Base-by-base conservation (phyloP, 352 stramenopile species). In the Plasmopara muralis region DNA sequence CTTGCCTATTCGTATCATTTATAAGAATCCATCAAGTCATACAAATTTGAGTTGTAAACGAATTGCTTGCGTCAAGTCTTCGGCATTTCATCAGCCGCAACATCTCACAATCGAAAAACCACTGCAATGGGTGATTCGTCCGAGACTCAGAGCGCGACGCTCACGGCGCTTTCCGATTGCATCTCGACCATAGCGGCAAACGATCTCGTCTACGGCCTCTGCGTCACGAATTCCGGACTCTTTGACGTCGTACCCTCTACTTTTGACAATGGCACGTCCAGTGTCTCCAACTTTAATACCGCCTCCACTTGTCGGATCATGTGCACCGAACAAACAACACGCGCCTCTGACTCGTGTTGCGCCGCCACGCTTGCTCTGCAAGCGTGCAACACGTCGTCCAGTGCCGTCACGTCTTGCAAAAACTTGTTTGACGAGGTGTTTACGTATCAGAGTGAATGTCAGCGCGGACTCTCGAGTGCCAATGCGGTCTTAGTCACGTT, bases 191-290 rank as follows among this genome's bases (percentile, higher is more conserved):
- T 84, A 6, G 13, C 79, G 37, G 12, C 49, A 31, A 59, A 64
- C 31, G 74, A 87, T 41, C 15, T 70, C 7, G 43, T 47, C 13
- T 87, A 87, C 45, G 72, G 65, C 4, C 47, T 68, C 16, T 87
- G 77, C 52, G 47, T 85, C 44, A 85, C 80, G 56, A 84, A 84
- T 58, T 70, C 74, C 25, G 74, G 74, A 16, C 60, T 87, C 33
- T 84, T 87, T 50, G 66, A 69, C 47, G 16, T 65, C 3, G 0
- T 69, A 2, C 56, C 61, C 8, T 7, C 9, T 12, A 38, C 54
- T 6, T 60, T 74, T 41, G 25, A 34, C 13, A 12, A 42, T n/a
- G 6, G 6, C 6, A 12, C 31, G 6, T 35, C 10, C 31, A 35
- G 10, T 12, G 6, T 12, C 7, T 2, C 31, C 1, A 35, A 35